Percentiles rank a stretch among this genome's conserved stretches.
phyloP scores from a whole-genome alignment of 1,284 basidiomycete species.

The Trametes sp. region DNA sequence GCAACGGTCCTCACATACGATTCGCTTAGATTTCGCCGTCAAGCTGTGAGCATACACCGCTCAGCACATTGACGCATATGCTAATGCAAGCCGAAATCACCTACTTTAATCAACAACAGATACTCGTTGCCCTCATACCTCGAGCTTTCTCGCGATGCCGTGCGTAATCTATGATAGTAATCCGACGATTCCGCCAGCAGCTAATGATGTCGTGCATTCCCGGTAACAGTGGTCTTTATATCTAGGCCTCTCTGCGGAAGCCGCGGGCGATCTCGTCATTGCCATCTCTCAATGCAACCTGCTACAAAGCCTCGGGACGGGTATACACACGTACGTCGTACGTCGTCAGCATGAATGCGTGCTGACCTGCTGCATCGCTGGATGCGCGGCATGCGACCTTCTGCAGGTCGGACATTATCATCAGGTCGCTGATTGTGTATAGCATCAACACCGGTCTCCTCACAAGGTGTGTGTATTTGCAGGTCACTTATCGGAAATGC shows the following conservation, averaged over 20 bases:
- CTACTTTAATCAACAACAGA: slow-evolving; percentile 4
- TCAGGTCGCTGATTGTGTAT: slow-evolving; percentile 28
- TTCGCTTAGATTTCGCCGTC: slow-evolving; percentile 27
- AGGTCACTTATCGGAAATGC: neutral
- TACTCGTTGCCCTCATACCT: slow-evolving; percentile 19
- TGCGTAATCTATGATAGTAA: slow-evolving; percentile 6
- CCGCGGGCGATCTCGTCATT: slow-evolving; percentile 28
- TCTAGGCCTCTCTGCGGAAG: slow-evolving; percentile 30
- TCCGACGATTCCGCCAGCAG: neutral
- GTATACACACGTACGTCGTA: slow-evolving; percentile 28
- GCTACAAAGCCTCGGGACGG: slow-evolving; percentile 29
- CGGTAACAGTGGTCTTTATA: slow-evolving; percentile 38
- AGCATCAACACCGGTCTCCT: slow-evolving; percentile 35
- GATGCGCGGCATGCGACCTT: no score
- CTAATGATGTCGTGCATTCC: no score
- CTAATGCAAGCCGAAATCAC: no score
- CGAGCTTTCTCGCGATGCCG: slow-evolving; percentile 21
- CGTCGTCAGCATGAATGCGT: neutral
- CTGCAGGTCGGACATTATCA: slow-evolving; percentile 25
- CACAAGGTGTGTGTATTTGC: slow-evolving; percentile 25
- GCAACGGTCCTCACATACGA: no score
- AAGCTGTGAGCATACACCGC: slow-evolving; percentile 20
- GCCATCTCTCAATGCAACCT: slow-evolving; percentile 31
- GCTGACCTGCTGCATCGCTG: neutral
- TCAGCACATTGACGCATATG: no score